Conservation (phyloP, 1,284 basidiomycete species). For the Ustilago shanxiensis region DNA sequence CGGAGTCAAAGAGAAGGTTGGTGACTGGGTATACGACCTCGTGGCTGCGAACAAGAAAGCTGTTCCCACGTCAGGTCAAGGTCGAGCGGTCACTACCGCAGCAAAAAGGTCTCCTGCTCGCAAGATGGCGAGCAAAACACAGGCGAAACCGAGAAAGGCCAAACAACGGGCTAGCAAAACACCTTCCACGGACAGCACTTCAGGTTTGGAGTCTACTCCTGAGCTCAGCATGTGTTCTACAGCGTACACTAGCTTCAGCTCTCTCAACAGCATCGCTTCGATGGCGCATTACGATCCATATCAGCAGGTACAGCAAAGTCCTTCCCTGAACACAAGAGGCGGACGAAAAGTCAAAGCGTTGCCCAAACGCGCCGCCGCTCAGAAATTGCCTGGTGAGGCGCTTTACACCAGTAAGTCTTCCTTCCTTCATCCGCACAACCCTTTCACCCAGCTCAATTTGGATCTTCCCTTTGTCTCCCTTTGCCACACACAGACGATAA, state of each 20-base stretch:
- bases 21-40: slow-evolving; percentile 55
- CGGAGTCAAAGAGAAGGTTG: slow-evolving; percentile 58
- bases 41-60: slow-evolving; percentile 39
- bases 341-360: slow-evolving; percentile 32
- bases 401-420: slow-evolving; percentile 17
- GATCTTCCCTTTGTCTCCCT: not conserved
- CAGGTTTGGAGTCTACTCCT: slow-evolving; percentile 24
- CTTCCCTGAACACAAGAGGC: slow-evolving; percentile 21
- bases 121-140: slow-evolving; percentile 5
- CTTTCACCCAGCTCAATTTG: not conserved
- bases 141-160: slow-evolving; percentile 15
- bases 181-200: slow-evolving; percentile 15
- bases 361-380: slow-evolving; percentile 15
- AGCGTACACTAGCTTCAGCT: slow-evolving; percentile 33
- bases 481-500: slow-evolving; percentile 14
- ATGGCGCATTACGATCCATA: slow-evolving; percentile 29
- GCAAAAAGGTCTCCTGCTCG: slow-evolving; percentile 29
- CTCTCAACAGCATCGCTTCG: slow-evolving; percentile 22
- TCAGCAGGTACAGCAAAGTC: slow-evolving; percentile 14
- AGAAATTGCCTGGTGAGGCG: slow-evolving; percentile 8
- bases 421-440: not conserved
- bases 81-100: slow-evolving; percentile 27
- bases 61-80: slow-evolving; percentile 7
- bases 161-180: slow-evolving; percentile 24
- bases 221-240: slow-evolving; percentile 48